Conservation (phyloP, 306 rosid species). For the Prunus salicina region DNA sequence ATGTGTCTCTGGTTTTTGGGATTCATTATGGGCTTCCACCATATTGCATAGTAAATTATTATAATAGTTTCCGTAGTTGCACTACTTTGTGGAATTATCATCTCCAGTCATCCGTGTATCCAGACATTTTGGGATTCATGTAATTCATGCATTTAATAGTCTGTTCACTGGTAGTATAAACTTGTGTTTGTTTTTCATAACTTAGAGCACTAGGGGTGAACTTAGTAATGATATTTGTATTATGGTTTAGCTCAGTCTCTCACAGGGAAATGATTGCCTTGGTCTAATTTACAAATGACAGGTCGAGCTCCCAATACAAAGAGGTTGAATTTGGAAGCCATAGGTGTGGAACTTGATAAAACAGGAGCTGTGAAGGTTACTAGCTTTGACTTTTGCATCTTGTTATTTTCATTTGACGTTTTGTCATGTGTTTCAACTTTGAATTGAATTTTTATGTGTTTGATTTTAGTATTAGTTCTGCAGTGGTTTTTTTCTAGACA, state of each 20-base stretch:
- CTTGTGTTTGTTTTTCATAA: background rate
- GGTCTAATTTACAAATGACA: constrained; percentile 27
- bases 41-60: background rate
- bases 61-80: background rate
- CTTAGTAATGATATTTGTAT: background rate
- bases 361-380: constrained; percentile 75
- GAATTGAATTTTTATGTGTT: background rate
- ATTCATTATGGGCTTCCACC: background rate
- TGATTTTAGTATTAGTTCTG: constrained; percentile 5
- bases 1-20: background rate
- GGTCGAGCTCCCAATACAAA: constrained; percentile 86
- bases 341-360: constrained; percentile 72
- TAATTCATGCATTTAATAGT: too few species aligned
- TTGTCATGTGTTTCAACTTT: constrained; percentile 4
- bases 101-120: background rate
- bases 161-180: background rate
- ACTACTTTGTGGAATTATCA: background rate
- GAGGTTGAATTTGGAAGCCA: constrained; percentile 84
- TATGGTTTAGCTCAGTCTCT: background rate
- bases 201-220: background rate
- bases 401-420: constrained; percentile 16
- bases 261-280: background rate
- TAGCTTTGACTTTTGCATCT: constrained; percentile 12
- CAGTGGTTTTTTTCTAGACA: background rate
- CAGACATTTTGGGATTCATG: background rate